Percentiles rank a stretch among this genome's conserved stretches.
phyloP scores from a whole-genome alignment of 768 basidiomycete species.

The Termitomyces heimii region DNA sequence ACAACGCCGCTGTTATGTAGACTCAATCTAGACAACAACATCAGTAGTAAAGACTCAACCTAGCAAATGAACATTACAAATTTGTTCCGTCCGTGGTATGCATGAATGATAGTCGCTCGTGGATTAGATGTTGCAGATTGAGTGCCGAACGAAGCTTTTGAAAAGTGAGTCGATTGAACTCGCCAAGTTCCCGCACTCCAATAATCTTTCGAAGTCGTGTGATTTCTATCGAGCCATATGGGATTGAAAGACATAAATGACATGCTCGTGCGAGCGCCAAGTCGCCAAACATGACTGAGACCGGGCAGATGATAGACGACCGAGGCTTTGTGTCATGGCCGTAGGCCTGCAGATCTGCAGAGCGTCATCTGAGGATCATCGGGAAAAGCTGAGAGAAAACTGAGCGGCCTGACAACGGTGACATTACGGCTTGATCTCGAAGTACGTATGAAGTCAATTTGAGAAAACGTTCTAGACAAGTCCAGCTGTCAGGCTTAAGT shows the following conservation, averaged over 20 bases:
- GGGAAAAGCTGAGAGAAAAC: not conserved
- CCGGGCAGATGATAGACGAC: not conserved
- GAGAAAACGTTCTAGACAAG: no score
- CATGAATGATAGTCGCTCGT: not conserved
- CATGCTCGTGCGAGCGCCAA: not conserved
- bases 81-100: not conserved
- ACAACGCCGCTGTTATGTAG: conserved; percentile 4
- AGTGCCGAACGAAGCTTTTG: not conserved
- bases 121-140: not conserved
- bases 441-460: no score
- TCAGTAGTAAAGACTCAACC: not conserved
- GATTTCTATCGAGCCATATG: not conserved
- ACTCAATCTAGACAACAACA: conserved; percentile 11
- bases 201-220: not conserved
- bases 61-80: not conserved
- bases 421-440: no score
- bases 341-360: not conserved
- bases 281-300: not conserved
- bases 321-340: not conserved
- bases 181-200: not conserved
- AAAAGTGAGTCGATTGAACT: not conserved
- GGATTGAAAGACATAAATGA: not conserved
- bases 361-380: not conserved
- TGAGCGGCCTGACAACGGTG: not conserved
- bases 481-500: no score